A percentile compares a stretch with the other conserved stretches of the same genome.
phyloP scores from a whole-genome alignment of 2,329 filamentous ascomycete genomes.

The Aspergillus hortae region DNA sequence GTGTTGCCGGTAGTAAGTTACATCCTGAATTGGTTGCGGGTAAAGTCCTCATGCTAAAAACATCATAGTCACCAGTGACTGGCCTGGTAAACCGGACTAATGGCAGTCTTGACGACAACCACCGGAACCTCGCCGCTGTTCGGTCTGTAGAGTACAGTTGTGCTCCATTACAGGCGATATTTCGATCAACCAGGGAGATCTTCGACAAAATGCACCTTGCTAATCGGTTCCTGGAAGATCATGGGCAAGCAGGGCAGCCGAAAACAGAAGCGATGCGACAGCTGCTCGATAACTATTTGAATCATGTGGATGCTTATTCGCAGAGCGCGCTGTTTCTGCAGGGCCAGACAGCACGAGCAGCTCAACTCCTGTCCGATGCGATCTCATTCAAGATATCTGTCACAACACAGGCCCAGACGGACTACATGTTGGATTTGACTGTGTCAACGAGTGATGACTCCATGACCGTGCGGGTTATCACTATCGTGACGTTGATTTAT shows the following conservation, averaged over 20 bases:
- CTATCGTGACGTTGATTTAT: constrained; percentile 28
- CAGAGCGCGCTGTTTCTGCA: constrained; percentile 18
- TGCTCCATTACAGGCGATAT: constrained; percentile 17
- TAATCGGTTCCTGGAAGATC: constrained; percentile 6
- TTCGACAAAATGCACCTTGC: constrained; percentile 11
- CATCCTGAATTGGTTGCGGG: no score
- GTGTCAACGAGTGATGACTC: constrained; percentile 26
- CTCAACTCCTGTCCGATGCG: constrained; percentile 19
- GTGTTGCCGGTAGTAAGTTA: constrained; percentile 20
- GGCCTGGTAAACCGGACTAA: constrained; percentile 6
- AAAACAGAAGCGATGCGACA: constrained; percentile 9
- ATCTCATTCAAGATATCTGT: constrained; percentile 19
- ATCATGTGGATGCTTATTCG: constrained; percentile 12
- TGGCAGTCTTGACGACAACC: constrained; percentile 14
- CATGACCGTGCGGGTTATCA: constrained; percentile 25
- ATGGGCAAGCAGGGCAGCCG: background rate
- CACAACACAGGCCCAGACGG: constrained; percentile 17
- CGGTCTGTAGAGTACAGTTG: constrained; percentile 19
- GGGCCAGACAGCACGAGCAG: constrained; percentile 14
- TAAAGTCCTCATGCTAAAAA: no score
- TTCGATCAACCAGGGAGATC: constrained; percentile 11
- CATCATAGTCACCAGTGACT: constrained; percentile 5
- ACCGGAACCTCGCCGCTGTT: constrained; percentile 15
- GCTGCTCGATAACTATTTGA: constrained; percentile 16
- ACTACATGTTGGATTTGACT: constrained; percentile 23